Evolutionary conservation across 768 basidiomycete genomes (phyloP).

Genomic region (Termitomyces eurrhizus): DNA sequence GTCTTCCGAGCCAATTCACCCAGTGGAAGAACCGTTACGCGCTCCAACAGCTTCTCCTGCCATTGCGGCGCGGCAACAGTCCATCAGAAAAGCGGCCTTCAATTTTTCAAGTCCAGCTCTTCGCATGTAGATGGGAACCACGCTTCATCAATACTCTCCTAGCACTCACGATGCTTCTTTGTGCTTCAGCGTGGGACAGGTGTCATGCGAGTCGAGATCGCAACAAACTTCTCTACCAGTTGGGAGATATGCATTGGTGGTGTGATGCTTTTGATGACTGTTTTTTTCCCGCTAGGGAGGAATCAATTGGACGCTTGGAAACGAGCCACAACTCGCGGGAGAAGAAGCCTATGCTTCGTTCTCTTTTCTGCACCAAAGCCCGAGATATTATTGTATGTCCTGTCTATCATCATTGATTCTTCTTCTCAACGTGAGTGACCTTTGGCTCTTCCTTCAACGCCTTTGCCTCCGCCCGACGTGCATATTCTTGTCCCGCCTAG

Average conservation of each 20-base stretch:
- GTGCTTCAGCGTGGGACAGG: constrained; percentile 6
- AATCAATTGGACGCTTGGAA: background rate
- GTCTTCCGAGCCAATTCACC: background rate
- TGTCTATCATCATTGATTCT: constrained; percentile 29
- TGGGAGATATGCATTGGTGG: background rate
- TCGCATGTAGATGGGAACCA: constrained; percentile 2
- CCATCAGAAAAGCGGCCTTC: background rate
- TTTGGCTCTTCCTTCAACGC: constrained; percentile 24
- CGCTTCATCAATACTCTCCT: background rate
- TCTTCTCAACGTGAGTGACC: constrained; percentile 26
- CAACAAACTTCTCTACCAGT: background rate
- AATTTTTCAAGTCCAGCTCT: background rate
- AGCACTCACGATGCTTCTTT: constrained; percentile 8
- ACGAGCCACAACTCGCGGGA: constrained; percentile 2
- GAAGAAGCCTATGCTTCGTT: background rate
- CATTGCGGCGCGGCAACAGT: background rate
- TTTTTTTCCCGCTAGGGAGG: background rate
- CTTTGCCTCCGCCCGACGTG: constrained; percentile 55
- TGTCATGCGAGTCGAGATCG: background rate
- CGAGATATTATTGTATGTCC: background rate
- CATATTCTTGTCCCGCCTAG: constrained; percentile 86
- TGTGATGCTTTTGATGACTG: constrained; percentile 4
- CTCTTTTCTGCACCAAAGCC: background rate
- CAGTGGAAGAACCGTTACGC: background rate
- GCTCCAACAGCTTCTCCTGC: background rate